Evolutionary conservation across 2,329 filamentous ascomycete species (phyloP), one percentile per base, ranked within the genome.

Genomic region (Claviceps capensis): DNA sequence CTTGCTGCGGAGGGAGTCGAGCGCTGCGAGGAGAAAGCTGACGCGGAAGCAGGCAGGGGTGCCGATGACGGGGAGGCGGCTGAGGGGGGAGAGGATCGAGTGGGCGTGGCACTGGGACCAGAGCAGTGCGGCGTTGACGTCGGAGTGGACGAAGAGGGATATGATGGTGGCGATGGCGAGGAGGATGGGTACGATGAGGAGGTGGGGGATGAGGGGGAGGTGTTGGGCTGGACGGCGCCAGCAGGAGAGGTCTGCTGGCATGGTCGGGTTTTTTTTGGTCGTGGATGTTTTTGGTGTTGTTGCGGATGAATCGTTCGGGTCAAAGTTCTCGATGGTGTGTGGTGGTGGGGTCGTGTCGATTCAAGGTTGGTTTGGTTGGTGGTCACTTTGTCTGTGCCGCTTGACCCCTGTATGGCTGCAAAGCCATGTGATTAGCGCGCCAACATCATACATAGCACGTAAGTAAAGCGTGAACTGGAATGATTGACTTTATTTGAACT

Each of bases 21-120:
- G 61, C 16, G 74, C 70, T 30, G 65, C 64, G 54, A 67, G 63
- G 62, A 77, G 72, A 66, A 76, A 75, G 66, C 69, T 72, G 59
- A 76, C 65, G 53, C 75, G 60, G 61, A 74, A 77, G 63, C 75
- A 78, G 30, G 66, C 53, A 16, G 72, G 70, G 2, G 72, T 65
- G 40, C 73, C 73, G 23, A 78, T 50, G 44, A 71, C 54, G 5
- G 73, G 73, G 2, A 75, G 59, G n/a, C 61, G 68, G 46, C 69
- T 71, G 22, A 78, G 60, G 17, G 49, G 65, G 11, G 71, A 72
- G 22, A 77, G 59, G 16, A 70, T 71, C 8, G 72, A 62, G 53
- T 63, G 71, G 2, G 75, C 66, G 60, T 76, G 71, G 63, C 75
- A 78, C 58, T 77, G 74, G 44, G 73, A 76, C 65, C 72, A 77